Evolutionary conservation across 805 yeast genomes (phyloP), one percentile per base, ranked within the genome.

Genomic region (Wickerhamiella cacticola): DNA sequence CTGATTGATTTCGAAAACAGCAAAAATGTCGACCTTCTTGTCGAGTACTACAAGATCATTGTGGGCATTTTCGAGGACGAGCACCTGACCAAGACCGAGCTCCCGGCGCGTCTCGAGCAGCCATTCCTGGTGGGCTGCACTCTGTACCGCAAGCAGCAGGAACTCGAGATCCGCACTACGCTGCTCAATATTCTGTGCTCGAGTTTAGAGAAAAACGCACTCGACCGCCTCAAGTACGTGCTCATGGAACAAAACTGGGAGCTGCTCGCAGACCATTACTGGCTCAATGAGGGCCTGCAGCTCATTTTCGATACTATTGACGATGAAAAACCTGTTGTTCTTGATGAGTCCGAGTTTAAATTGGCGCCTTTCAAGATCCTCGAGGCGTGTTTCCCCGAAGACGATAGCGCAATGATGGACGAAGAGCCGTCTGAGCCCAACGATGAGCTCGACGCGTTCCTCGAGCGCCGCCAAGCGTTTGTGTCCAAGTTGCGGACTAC

Each of bases 161-260:
- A 87, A 58, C 81, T 80, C 2, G 68, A 71, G 2, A 80, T 85
- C 24, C 75, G 98, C 44, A 72, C 76, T 49, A 79, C 78, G 54
- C 73, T 94, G 52, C 82, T 92, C 92, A 62, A 73, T 0, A 83
- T 92, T 48, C 66, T 92, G 58, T 80, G 80, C 61, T 74, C 74
- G 39, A 82, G 94, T 54, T 67, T 92, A 52, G 96, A 88, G 52
- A 73, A 70, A 45, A 87, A 83, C 54, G 72, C 87, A 21, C 75
- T 76, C 55, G 86, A 84, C 61, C 72, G 98, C 50, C 68, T 92
- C 29, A 78, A 80, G 53, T 94, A 94, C 56, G 80, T 89, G 7
- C 74, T 94, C n/a, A 70, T 89, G 33, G 97, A 92, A 57, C 99
- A 92, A 62, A 89, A 86, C 58, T 92, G 99, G 99, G 99, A 92